Evolutionary conservation across 257 asterid genomes (phyloP).

Genomic region (Solanum neorickii): DNA sequence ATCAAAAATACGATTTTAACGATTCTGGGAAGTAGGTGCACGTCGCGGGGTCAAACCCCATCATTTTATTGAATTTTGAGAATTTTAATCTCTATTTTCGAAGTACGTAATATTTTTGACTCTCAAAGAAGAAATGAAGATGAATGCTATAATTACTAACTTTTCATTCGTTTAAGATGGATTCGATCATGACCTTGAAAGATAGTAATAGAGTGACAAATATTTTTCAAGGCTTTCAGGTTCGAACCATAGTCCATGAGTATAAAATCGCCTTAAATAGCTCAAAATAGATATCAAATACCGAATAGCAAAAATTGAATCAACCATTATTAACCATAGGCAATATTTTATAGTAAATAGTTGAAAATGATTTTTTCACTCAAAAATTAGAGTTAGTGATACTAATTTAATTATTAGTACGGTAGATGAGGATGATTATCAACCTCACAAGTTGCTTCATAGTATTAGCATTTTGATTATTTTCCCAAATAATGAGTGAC

Average conservation of each 20-base stretch:
- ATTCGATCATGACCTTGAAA: background rate
- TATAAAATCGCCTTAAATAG: background rate
- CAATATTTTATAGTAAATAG: background rate
- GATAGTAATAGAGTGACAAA: rapidly evolving
- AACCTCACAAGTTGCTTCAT: background rate
- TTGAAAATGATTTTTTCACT: background rate
- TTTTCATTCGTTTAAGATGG: too few species aligned
- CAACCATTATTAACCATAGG: background rate
- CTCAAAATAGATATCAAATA: too few species aligned
- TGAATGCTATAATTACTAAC: too few species aligned
- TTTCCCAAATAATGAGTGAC: background rate
- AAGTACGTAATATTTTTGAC: too few species aligned
- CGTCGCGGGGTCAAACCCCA: too few species aligned
- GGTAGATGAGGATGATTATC: background rate
- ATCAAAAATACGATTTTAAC: too few species aligned
- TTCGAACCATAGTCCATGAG: rapidly evolving
- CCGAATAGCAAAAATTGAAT: background rate
- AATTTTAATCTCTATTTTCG: too few species aligned
- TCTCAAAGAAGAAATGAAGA: too few species aligned
- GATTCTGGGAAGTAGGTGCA: too few species aligned
- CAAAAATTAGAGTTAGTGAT: background rate
- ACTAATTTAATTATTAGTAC: background rate
- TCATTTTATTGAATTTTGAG: too few species aligned
- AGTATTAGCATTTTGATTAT: background rate
- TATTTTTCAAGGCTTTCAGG: rapidly evolving